Conservation (phyloP, 1,284 basidiomycete genomes). For the Cutaneotrichosporon cyanovorans region DNA sequence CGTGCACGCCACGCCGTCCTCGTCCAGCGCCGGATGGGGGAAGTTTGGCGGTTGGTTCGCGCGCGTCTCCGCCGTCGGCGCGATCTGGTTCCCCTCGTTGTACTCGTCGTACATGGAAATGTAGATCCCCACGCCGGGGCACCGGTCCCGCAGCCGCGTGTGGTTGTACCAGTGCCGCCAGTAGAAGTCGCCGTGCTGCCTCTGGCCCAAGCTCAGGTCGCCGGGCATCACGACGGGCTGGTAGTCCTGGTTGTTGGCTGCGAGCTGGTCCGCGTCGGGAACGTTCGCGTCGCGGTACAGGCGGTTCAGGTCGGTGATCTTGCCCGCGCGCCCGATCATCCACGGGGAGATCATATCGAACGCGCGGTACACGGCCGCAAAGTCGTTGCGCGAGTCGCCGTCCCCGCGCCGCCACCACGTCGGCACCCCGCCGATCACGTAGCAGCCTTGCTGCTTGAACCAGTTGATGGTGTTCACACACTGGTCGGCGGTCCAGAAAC, state of each 20-base stretch:
- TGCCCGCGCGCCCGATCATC: conserved; percentile 18
- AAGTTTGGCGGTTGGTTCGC: conserved; percentile 13
- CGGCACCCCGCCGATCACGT: conserved; percentile 18
- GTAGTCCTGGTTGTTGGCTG: conserved; percentile 10
- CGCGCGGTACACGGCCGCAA: conserved; percentile 10
- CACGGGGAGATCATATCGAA: conserved; percentile 18
- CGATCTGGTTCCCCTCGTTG: conserved; percentile 19
- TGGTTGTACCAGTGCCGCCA: conserved; percentile 18
- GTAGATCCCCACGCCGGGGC: conserved; percentile 6
- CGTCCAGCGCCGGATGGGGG: conserved; percentile 12
- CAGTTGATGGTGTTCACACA: conserved; percentile 14
- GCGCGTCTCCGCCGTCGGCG: conserved; percentile 15
- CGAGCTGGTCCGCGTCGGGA: conserved; percentile 7
- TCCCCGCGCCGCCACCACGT: conserved; percentile 14
- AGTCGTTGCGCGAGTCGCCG: conserved; percentile 11
- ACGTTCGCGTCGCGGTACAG: conserved; percentile 8
- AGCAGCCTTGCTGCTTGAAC: conserved; percentile 10
- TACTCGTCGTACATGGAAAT: conserved; percentile 21
- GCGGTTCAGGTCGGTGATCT: conserved; percentile 9
- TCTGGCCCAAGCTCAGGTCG: conserved; percentile 10
- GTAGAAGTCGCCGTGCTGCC: conserved; percentile 18
- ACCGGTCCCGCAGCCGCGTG: background rate
- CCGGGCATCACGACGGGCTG: conserved; percentile 19
- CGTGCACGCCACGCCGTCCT: conserved; percentile 15
- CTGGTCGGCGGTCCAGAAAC: conserved; percentile 3